Evolutionary conservation across 2,329 filamentous ascomycete species (phyloP).

Genomic region (Elsinoe arachidis): DNA sequence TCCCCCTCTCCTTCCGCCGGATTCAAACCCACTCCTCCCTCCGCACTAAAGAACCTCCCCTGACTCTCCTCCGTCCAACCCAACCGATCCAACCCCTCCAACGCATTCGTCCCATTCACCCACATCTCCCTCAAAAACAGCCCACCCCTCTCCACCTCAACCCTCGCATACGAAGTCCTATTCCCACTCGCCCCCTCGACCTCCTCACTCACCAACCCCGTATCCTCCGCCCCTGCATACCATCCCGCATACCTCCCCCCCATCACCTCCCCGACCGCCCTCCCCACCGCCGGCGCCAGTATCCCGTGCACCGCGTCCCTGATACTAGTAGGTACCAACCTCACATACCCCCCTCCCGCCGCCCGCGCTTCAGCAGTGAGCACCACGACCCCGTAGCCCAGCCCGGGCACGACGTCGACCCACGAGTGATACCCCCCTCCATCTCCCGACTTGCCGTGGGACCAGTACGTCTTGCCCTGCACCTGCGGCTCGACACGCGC

Average conservation of each 20-base stretch:
- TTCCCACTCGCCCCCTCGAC: background rate
- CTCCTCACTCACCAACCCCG: background rate
- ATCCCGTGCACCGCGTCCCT: background rate
- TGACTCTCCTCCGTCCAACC: constrained; percentile 1
- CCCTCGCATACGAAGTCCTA: background rate
- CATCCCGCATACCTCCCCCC: background rate
- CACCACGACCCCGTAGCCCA: background rate
- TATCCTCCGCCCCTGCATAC: background rate
- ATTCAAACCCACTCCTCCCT: background rate
- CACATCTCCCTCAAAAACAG: background rate
- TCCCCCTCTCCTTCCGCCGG: constrained; percentile 1
- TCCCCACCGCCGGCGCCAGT: background rate
- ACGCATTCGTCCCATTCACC: constrained; percentile 4
- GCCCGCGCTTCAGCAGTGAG: background rate
- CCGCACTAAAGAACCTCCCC: constrained; percentile 3
- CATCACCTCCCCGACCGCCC: background rate
- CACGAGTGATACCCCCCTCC: background rate
- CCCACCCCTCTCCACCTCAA: background rate
- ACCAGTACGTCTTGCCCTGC: background rate
- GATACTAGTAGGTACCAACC: background rate
- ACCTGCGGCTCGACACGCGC: background rate
- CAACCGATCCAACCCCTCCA: background rate
- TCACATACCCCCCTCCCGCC: background rate
- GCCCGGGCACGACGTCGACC: background rate
- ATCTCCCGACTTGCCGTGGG: background rate